Evolutionary conservation across 1,284 basidiomycete species (phyloP), one percentile per base, ranked within the genome.

Genomic region (Pyrrhoderma noxium): DNA sequence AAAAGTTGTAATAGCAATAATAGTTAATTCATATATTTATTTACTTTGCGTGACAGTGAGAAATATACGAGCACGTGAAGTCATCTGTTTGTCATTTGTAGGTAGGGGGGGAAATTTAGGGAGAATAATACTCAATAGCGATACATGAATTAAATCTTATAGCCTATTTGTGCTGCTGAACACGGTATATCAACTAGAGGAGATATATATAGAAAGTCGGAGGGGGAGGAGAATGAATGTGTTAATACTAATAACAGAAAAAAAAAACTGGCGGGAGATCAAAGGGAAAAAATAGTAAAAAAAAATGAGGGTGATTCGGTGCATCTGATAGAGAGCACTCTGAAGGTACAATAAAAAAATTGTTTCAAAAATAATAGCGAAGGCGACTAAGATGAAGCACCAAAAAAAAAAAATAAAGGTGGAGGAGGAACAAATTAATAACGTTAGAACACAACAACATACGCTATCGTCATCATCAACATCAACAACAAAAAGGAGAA

Each of bases 61-160:
- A n/a, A n/a, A n/a, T 31, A 31, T 31, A 31, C 27, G n/a, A 5
- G 27, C 27, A 31, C 27, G 27, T 31, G 27, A 31, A 11, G 27
- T 31, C 27, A 31, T 31, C 5, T 31, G 27, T 11, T 5, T 31
- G 11, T 31, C 11, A 31, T n/a, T n/a, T n/a, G n/a, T n/a, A n/a
- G n/a, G n/a, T n/a, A n/a, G n/a, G n/a, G n/a, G n/a, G n/a, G 27
- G 27, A 31, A 31, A 5, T 31, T 31, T 5, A 11, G 7, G 11
- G 27, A 5, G 11, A 31, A 31, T 31, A 31, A 31, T 31, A 31
- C 11, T 31, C 27, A 31, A 60, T 45, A 53, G 59, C 53, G 51
- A 59, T 56, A 49, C 50, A 53, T 45, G 45, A 56, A 31, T 56
- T 53, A 51, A 40, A 51, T 50, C 38, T 43, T 31, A 52, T 31